Evolutionary conservation across 2,329 filamentous ascomycete species (phyloP), one percentile per base, ranked within the genome.

Genomic region (Rutstroemia sp.): DNA sequence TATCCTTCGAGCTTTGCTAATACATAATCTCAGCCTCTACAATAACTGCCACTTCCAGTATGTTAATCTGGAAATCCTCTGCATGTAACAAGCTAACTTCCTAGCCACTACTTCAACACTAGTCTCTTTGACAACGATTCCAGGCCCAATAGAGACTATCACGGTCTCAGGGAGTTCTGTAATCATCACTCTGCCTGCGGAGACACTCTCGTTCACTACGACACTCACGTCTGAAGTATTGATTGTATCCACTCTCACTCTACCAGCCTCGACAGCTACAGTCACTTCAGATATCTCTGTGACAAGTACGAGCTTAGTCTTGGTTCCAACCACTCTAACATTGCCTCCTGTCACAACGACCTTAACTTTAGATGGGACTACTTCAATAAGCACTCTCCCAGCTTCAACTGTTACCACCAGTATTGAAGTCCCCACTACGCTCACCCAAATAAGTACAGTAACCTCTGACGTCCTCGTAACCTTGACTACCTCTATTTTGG

Each of bases 41-140:
- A 12, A 38, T 27, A 34, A 59, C 54, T 5, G 52, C 50, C 8
- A 55, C 52, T 18, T 52, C 45, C 10, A 57, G 56, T 61, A 57
- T 51, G 59, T 42, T 25, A 4, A 14, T 37, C 23, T 9, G 3
- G 7, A 37, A 5, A 3, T 44, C 12, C 10, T 4, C 41, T 34
- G 21, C n/a, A 1, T 37, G 23, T 49, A 34, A 34, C 23, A 25
- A 34, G 45, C 58, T 60, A 45, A 60, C 49, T 37, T 18, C 38
- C 8, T 45, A 52, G 39, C 18, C 38, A 18, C 34, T n/a, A 49
- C 47, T 10, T 49, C 14, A 5, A 46, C 21, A 10, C 27, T 9
- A 6, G 21, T 49, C 23, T 30, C 16, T 34, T 14, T 25, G 23
- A 55, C 34, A 16, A 46, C 42, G 4, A 9, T 46, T 23, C 42